Base-by-base conservation (phyloP, 1,139 yeast species). In the Sugiyamaella pinicola region DNA sequence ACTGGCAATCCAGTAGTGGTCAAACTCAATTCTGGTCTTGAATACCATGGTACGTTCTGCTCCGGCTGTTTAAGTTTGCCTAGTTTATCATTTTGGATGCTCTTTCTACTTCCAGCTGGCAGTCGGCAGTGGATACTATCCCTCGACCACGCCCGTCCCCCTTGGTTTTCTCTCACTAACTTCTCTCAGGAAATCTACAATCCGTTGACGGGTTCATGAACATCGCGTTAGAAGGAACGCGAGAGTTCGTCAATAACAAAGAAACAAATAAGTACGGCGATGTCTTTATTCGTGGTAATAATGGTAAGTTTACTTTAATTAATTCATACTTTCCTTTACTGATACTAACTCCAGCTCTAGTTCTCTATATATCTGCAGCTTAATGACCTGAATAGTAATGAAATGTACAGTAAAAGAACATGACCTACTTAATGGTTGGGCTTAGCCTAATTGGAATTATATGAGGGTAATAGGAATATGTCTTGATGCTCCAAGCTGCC, bases 151-250 rank as follows among this genome's bases (percentile, higher is more conserved):
- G 3, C 12, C 31, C 12, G 12, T 26, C 21, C 4, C 24, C 40
- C 24, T 4, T n/a, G n/a, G n/a, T n/a, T n/a, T n/a, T n/a, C n/a
- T n/a, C n/a, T n/a, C n/a, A 29, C 49, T 38, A 29, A 26, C 44
- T 24, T n/a, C 44, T 41, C 6, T 50, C 15, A 58, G 88, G 89
- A 13, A 79, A 75, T 56, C 78, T 93, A 55, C 95, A 88, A 63
- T 87, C 96, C 47, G 91, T 93, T 53, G 99, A 93, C 67, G 98
- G 99, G 13, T 95, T 84, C 72, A 91, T 93, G 97, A 95, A 95
- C 71, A 85, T 93, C 52, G 96, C 93, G 4, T 77, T 93, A 63
- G 90, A 86, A 55, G 79, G 83, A 51, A 83, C 96, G 3, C 77
- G 80, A 49, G 98, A 93, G 68, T 74, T 74, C 46, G 80, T 81